phyloP scores from a whole-genome alignment of 371 early-diverging fungal species.

The Circinella umbellata region DNA sequence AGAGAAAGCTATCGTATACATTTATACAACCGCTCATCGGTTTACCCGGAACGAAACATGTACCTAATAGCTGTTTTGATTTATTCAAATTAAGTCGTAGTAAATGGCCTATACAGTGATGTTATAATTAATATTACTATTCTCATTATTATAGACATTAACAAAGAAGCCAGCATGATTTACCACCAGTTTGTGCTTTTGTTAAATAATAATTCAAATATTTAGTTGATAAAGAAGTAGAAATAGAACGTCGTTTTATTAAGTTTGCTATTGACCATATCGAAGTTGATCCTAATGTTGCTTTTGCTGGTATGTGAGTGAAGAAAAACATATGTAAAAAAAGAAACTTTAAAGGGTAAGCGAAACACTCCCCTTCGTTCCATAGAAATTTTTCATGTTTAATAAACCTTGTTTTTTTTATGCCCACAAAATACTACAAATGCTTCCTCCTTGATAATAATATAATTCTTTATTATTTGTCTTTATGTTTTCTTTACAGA shows the following conservation, averaged over 20 bases:
- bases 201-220: slow-evolving; percentile 9
- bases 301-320: not conserved
- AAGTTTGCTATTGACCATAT: not conserved
- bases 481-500: too few species aligned
- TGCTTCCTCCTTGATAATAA: too few species aligned
- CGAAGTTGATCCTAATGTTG: not conserved
- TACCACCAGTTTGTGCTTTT: slow-evolving; percentile 8
- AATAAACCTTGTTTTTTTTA: too few species aligned
- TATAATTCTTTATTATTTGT: too few species aligned
- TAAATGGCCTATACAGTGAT: slow-evolving; percentile 17
- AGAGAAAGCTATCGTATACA: slow-evolving; percentile 5
- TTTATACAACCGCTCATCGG: too few species aligned
- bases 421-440: too few species aligned
- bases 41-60: too few species aligned
- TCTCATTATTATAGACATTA: not conserved
- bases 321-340: too few species aligned
- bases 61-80: slow-evolving; percentile 28
- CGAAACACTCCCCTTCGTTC: too few species aligned
- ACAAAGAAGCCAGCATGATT: not conserved
- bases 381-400: too few species aligned
- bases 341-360: too few species aligned
- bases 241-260: not conserved
- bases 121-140: not conserved
- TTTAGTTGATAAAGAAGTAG: not conserved
- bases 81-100: slow-evolving; percentile 27